Conservation (phyloP, 2,329 filamentous ascomycete genomes). For the Madurella mycetomatis region DNA sequence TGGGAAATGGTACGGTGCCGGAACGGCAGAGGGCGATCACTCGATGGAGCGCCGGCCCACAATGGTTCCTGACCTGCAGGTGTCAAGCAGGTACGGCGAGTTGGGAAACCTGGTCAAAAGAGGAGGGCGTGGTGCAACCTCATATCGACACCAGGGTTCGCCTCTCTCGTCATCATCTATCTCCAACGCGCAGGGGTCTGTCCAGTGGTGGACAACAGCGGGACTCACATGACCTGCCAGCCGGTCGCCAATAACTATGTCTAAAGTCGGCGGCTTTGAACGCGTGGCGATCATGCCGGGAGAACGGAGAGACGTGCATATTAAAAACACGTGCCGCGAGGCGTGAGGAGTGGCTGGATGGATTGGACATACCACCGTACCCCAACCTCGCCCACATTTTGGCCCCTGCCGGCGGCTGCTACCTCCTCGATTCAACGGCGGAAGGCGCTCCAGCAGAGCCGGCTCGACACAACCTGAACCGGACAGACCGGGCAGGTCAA, state of each 20-base stretch:
- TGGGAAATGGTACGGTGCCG: constrained; percentile 1
- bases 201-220: constrained; percentile 1
- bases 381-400: constrained; percentile 3
- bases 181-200: constrained; percentile 19
- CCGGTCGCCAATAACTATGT: constrained; percentile 12
- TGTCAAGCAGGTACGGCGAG: constrained; percentile 24
- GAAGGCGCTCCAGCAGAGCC: constrained; percentile 9
- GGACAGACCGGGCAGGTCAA: constrained; percentile 4
- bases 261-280: constrained; percentile 10
- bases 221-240: constrained; percentile 15
- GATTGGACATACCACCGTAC: not conserved
- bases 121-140: constrained; percentile 17
- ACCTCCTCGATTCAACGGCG: constrained; percentile 1
- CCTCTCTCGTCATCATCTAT: constrained; percentile 22
- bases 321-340: constrained; percentile 20
- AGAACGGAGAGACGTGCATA: constrained; percentile 16
- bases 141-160: constrained; percentile 13
- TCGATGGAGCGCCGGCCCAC: constrained; percentile 6
- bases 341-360: constrained; percentile 11
- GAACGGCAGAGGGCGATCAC: constrained; percentile 17
- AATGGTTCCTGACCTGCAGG: constrained; percentile 19
- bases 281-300: constrained; percentile 20
- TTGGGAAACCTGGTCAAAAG: constrained; percentile 24
- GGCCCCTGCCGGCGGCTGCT: constrained; percentile 11
- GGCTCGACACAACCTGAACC: not conserved